These are phyloP conservation scores for Suhomyces coccinellae DNA, from an alignment of 1,139 yeast species.

Conservation along the genomic window DNA sequence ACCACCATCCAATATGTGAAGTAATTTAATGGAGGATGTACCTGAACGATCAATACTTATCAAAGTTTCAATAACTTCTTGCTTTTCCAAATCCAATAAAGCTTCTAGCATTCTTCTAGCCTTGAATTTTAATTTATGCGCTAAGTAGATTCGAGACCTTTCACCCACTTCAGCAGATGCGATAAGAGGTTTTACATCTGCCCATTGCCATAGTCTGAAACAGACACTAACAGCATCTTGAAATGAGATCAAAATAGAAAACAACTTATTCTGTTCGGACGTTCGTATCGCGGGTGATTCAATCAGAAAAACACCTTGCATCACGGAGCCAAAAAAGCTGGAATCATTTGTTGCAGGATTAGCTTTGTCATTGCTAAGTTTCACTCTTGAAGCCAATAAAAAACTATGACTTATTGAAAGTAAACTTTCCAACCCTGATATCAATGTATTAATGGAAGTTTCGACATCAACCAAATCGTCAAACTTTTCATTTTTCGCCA, in stretches of 20 bases:
- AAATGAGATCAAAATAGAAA: conserved; percentile 60
- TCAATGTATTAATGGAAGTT: conserved; percentile 49
- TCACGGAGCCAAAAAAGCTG: conserved; percentile 73
- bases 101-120: conserved; percentile 68
- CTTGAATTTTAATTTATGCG: conserved; percentile 70
- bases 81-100: conserved; percentile 68
- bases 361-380: conserved; percentile 18
- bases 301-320: conserved; percentile 82
- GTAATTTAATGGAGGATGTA: conserved; percentile 42
- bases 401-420: conserved; percentile 63
- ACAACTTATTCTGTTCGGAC: conserved; percentile 54
- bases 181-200: conserved; percentile 48
- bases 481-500: conserved; percentile 17
- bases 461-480: conserved; percentile 37
- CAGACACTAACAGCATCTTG: conserved; percentile 58
- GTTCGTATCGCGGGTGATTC: conserved; percentile 65
- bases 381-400: conserved; percentile 38
- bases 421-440: conserved; percentile 68
- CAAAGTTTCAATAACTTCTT: conserved; percentile 70
- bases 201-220: conserved; percentile 73
- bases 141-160: conserved; percentile 57
- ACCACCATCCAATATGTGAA: conserved; percentile 83
- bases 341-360: conserved; percentile 27
- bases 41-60: conserved; percentile 36
- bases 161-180: conserved; percentile 19